Conservation (phyloP, 305 asterid species). For the Fraxinus latifolia region DNA sequence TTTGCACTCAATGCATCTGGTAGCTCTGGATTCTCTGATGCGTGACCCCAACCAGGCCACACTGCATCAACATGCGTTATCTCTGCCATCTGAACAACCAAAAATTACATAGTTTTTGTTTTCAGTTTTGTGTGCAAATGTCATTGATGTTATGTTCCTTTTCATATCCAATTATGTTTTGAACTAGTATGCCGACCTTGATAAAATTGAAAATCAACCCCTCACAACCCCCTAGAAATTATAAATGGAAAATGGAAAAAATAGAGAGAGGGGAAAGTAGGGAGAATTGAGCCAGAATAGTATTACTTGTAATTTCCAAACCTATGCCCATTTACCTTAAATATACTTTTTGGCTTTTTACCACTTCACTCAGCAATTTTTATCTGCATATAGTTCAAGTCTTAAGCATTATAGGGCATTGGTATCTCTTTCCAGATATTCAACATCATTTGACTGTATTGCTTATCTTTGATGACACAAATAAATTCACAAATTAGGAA, state of each 20-base stretch:
- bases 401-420: slow-evolving; percentile 1
- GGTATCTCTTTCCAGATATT: slow-evolving; percentile 12
- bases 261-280: background rate
- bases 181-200: background rate
- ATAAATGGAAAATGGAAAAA: background rate
- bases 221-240: background rate
- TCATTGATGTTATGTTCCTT: background rate
- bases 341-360: background rate
- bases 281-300: background rate
- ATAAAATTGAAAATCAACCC: background rate
- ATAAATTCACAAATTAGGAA: background rate
- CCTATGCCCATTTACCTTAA: slow-evolving; percentile 2
- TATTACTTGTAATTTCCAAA: slow-evolving; percentile 2
- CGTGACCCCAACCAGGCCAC: slow-evolving; percentile 99
- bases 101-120: slow-evolving; percentile 9
- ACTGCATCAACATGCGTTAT: slow-evolving; percentile 94
- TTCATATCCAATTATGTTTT: background rate
- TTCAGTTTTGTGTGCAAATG: slow-evolving; percentile 6
- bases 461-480: slow-evolving; percentile 7
- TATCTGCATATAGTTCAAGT: background rate
- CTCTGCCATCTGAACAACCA: slow-evolving; percentile 81
- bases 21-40: slow-evolving; percentile 95
- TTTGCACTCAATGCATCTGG: slow-evolving; percentile 86
- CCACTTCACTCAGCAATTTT: slow-evolving; percentile 9
- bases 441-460: slow-evolving; percentile 3